A percentile compares a stretch with the other conserved stretches of the same genome.
Evolutionary conservation across 2,329 filamentous ascomycete species (phyloP).

Genomic region (Colletotrichum sp.): DNA sequence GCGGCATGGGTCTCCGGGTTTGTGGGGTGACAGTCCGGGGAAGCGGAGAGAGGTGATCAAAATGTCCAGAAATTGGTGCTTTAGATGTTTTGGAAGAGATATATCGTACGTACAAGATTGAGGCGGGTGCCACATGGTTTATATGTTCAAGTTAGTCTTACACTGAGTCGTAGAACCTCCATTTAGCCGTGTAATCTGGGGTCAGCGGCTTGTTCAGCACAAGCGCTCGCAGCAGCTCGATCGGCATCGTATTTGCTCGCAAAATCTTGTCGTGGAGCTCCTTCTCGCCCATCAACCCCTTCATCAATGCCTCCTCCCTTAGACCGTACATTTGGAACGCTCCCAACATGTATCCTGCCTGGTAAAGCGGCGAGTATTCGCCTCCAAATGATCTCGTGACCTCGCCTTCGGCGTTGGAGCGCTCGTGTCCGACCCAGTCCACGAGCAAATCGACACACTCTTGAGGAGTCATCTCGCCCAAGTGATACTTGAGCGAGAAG

Average conservation of each 20-base stretch:
- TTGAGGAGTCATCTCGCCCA: slow-evolving; percentile 56
- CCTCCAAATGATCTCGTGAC: slow-evolving; percentile 62
- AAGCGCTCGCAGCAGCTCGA: slow-evolving; percentile 58
- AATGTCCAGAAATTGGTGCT: background rate
- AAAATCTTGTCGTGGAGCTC: slow-evolving; percentile 61
- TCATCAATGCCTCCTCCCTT: slow-evolving; percentile 50
- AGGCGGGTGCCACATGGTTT: background rate
- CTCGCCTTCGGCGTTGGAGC: slow-evolving; percentile 64
- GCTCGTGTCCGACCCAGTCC: slow-evolving; percentile 61
- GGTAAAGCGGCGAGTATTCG: slow-evolving; percentile 62
- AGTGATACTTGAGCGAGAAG: slow-evolving; percentile 63
- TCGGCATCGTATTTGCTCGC: slow-evolving; percentile 56
- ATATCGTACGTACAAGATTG: background rate
- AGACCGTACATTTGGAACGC: slow-evolving; percentile 60
- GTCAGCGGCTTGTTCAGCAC: slow-evolving; percentile 45
- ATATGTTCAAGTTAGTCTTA: background rate
- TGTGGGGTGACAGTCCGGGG: background rate
- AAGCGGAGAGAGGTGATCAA: background rate
- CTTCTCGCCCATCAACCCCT: slow-evolving; percentile 49
- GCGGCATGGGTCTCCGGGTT: background rate
- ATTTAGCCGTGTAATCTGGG: slow-evolving; percentile 49
- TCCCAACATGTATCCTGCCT: slow-evolving; percentile 65
- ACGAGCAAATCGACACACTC: slow-evolving; percentile 64
- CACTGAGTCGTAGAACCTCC: slow-evolving; percentile 51
- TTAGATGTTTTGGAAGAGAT: background rate